These are phyloP conservation scores for Geranium rotundifolium DNA, from an alignment of 345 rosid species.

Conservation along the genomic window DNA sequence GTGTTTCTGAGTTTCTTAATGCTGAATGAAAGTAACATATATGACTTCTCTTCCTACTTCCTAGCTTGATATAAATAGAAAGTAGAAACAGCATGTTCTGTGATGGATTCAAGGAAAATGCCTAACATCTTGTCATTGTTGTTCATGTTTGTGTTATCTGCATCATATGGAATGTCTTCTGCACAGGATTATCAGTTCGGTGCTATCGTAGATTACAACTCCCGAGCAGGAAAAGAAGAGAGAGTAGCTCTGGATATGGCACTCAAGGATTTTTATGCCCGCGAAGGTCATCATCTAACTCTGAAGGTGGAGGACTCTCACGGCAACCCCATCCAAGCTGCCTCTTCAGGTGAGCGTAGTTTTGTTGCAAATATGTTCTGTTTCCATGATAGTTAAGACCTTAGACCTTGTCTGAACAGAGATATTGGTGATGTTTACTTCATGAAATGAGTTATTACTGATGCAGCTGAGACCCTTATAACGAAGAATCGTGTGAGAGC, in stretches of 20 bases:
- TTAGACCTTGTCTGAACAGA: not conserved
- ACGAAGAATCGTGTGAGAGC: constrained; percentile 11
- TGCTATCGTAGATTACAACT: constrained; percentile 9
- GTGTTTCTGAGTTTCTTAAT: not conserved
- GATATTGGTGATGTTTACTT: not conserved
- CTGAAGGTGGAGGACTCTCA: constrained; percentile 7
- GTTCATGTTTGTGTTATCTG: not conserved
- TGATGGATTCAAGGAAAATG: too few relatives aligned
- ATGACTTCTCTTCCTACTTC: too few relatives aligned
- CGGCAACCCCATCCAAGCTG: constrained; percentile 16
- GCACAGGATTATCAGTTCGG: constrained; percentile 5
- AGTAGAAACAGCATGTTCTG: too few relatives aligned
- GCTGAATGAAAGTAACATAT: not conserved
- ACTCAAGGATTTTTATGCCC: constrained; percentile 8
- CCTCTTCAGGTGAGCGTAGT: constrained; percentile 12
- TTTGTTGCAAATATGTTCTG: not conserved
- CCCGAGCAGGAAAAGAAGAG: constrained; percentile 19
- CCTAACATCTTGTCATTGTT: not conserved
- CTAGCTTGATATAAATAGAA: not conserved
- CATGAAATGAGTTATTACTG: not conserved
- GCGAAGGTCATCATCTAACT: not conserved
- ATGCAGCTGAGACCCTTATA: constrained; percentile 16
- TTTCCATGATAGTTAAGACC: not conserved
- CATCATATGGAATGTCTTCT: not conserved
- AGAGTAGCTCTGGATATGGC: constrained; percentile 14